These are phyloP conservation scores for Paecilomyces sp. DNA, from an alignment of 2,329 filamentous ascomycete species.

Conservation along the genomic window DNA sequence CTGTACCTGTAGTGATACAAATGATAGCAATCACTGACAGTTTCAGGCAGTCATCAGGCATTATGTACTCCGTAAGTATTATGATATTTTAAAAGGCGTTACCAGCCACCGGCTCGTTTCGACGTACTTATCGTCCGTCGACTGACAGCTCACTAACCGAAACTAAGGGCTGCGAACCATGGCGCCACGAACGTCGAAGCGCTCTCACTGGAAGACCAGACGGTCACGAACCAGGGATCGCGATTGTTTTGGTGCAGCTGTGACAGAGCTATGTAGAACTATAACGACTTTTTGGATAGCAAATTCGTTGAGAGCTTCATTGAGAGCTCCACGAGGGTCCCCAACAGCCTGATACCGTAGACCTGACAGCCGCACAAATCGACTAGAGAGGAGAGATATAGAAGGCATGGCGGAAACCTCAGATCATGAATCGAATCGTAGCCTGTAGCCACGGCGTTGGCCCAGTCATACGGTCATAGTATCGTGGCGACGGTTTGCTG, in stretches of 20 bases:
- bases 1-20: neutral
- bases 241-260: neutral
- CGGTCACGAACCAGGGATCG: neutral
- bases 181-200: neutral
- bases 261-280: neutral
- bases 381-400: neutral
- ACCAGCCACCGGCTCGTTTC: neutral
- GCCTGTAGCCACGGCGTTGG: neutral
- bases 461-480: neutral
- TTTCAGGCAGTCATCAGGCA: neutral
- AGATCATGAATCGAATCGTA: neutral
- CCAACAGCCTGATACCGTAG: neutral
- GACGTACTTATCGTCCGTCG: neutral
- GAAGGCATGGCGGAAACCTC: neutral
- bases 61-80: neutral
- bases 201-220: neutral
- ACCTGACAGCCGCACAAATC: neutral
- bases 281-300: neutral
- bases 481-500: neutral
- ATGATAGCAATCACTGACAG: neutral
- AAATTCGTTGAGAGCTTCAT: neutral
- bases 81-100: neutral
- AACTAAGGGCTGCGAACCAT: neutral
- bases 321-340: neutral
- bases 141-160: neutral